Evolutionary conservation across 2,329 filamentous ascomycete species (phyloP), one percentile per base, ranked within the genome.

Genomic region (Ophiocordyceps camponoti-rufipedis): DNA sequence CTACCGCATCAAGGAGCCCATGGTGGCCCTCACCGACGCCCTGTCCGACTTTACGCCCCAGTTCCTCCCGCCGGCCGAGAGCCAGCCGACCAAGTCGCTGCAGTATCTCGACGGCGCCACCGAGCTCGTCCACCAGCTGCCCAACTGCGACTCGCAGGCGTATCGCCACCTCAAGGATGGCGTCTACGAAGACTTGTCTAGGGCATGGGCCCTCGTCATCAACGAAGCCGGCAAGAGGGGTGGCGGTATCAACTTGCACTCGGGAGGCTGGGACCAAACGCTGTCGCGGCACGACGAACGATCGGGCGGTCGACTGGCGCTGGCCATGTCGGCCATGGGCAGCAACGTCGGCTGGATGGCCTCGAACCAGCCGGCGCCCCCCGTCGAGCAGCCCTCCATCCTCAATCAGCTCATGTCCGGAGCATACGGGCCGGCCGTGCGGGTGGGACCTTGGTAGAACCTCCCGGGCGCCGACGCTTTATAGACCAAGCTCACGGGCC

Each of bases 1-100:
- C 62, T 93, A 95, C 59, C 79, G 91, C 54, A 85, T 96, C 46
- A 85, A 82, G 54, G 82, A 88, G 51, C 77, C 82, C 35, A 71
- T 96, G 16, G 68, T 78, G 28, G 80, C 85, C 47, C 74, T 98
- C 23, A 77, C 95, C 48, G 86, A 95, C 48, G 87, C 91, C 41
- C 72, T 98, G 41, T 81, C 82, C 59, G 91, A 98, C 58, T 98
- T 93, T 59, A 96, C 88, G 0, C 86, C 87, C 4, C 87, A 96
- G 61, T 98, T 94, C 56, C 77, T 98, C 3, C 91, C 91, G 12
- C 91, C 91, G 0, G 82, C 84, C 56, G 91, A 98, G 65, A 70
- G 75, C 2, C 88, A 95, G 58, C 70, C 84, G n/a, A 80, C 80
- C 29, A 74, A 81, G 13, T 94, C 88, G 2, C 71, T 98, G 43